A percentile compares a stretch with the other conserved stretches of the same genome.
phyloP scores from a whole-genome alignment of 352 stramenopile species.

The Phytophthora cajani region DNA sequence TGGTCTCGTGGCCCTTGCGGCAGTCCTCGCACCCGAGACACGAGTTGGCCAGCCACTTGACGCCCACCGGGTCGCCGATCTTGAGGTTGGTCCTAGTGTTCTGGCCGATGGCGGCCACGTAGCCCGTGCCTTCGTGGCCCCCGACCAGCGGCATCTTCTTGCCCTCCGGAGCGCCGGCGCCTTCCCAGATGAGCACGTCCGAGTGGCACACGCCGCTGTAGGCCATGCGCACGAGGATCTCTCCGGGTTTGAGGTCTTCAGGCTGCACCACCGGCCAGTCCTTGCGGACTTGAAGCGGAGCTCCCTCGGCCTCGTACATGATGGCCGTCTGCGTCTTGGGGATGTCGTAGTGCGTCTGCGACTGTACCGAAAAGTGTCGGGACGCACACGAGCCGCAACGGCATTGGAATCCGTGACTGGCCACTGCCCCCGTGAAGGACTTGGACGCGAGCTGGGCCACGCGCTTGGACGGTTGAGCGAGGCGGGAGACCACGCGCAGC shows the following conservation, averaged over 20 bases:
- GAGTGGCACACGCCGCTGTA: conserved; percentile 64
- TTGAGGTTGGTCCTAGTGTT: conserved; percentile 53
- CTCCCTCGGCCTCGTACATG: conserved; percentile 55
- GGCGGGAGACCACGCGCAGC: conserved; percentile 31
- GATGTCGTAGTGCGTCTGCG: conserved; percentile 50
- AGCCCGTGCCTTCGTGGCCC: conserved; percentile 64
- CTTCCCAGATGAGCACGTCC: conserved; percentile 55
- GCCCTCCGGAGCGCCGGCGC: conserved; percentile 36
- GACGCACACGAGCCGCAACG: conserved; percentile 17
- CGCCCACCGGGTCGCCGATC: conserved; percentile 52
- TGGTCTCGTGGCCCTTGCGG: conserved; percentile 56
- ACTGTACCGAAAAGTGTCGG: conserved; percentile 42
- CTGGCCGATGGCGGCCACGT: conserved; percentile 57
- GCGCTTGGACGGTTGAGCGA: conserved; percentile 23
- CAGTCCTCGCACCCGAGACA: conserved; percentile 61
- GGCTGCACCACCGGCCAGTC: conserved; percentile 60
- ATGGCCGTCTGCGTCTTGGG: conserved; percentile 59
- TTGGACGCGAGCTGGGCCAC: conserved; percentile 19
- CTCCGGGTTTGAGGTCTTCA: conserved; percentile 46
- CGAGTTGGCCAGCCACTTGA: conserved; percentile 55
- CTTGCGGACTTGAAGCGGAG: conserved; percentile 52
- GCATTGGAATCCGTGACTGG: conserved; percentile 15
- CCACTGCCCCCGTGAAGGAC: conserved; percentile 19
- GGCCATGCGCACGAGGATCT: conserved; percentile 59
- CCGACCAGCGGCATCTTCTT: conserved; percentile 56